These are phyloP conservation scores for Epichloe sibirici DNA, from an alignment of 2,329 filamentous ascomycete species.

Conservation along the genomic window DNA sequence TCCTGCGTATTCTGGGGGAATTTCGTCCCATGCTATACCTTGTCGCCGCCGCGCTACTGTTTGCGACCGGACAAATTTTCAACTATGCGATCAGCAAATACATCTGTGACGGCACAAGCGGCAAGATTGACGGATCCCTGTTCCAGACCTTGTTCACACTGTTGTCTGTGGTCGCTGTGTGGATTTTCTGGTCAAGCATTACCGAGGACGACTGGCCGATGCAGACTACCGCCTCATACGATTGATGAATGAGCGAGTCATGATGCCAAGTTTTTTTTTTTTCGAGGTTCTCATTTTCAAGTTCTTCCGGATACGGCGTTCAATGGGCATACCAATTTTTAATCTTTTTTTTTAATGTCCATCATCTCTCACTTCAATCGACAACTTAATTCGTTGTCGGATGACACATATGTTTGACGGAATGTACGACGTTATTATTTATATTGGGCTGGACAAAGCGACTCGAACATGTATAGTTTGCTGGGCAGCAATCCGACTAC, in stretches of 20 bases:
- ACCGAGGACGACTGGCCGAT: constrained; percentile 96
- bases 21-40: constrained; percentile 88
- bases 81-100: constrained; percentile 87
- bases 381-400: background rate
- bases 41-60: constrained; percentile 59
- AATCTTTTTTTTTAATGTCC: constrained; percentile 8
- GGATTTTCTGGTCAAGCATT: constrained; percentile 98
- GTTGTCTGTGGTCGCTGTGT: constrained; percentile 68
- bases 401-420: constrained; percentile 1
- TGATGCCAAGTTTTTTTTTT: background rate
- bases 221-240: constrained; percentile 31
- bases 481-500: background rate
- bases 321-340: constrained; percentile 11
- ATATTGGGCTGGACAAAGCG: background rate
- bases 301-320: constrained; percentile 11
- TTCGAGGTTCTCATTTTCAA: background rate
- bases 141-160: constrained; percentile 93
- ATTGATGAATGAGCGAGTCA: constrained; percentile 11
- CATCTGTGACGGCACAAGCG: constrained; percentile 71
- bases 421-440: background rate
- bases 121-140: constrained; percentile 83
- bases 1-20: constrained; percentile 78
- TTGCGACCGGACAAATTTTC: constrained; percentile 89
- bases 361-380: constrained; percentile 4
- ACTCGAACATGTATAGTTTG: background rate